Evolutionary conservation across 2,329 filamentous ascomycete species (phyloP), one percentile per base, ranked within the genome.

Genomic region (Karstenula rhodostoma): DNA sequence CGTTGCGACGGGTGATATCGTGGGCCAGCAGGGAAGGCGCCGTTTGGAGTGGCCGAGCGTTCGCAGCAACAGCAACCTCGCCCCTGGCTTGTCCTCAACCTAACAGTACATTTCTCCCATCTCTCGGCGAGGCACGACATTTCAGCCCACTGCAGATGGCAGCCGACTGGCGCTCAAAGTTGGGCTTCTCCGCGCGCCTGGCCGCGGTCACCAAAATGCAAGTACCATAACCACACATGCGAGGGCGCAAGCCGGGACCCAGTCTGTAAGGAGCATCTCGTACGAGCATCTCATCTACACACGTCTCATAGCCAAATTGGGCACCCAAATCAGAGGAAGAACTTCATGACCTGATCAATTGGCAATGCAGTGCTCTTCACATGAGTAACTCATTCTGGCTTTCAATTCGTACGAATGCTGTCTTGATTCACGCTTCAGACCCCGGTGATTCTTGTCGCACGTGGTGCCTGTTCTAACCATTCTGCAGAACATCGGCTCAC

Each of bases 201-300:
- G 63, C 73, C 33, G 72, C 73, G 37, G 80, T 79, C 54, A 77
- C 80, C 15, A 80, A 80, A 80, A 83, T 84, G 82, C 78, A 83
- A 76, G 81, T 81, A 72, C 57, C 59, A 61, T 63, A 48, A 56
- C 47, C 58, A 62, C 60, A 53, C 42, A 47, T 25, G 19, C 25
- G 17, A 23, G n/a, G 3, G 9, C 19, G 25, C 22, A 27, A 58
- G 32, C 42, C 32, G 25, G 40, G 22, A 33, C 27, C 49, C 55
- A 52, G 46, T 27, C 46, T 22, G 32, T 44, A 52, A 58, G 65
- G 61, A 58, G 57, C 32, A 59, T 65, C 67, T 65, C 62, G 67
- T 65, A 64, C 67, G 65, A 61, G 43, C 52, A 33, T 55, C 40
- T 54, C 54, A 46, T 67, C 58, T 51, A 59, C 19, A n/a, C 29